A percentile compares a stretch with the other conserved stretches of the same genome.
These are phyloP conservation scores for Stagonosporopsis vannaccii DNA, from an alignment of 2,329 filamentous ascomycete genomes.

Conservation along the genomic window DNA sequence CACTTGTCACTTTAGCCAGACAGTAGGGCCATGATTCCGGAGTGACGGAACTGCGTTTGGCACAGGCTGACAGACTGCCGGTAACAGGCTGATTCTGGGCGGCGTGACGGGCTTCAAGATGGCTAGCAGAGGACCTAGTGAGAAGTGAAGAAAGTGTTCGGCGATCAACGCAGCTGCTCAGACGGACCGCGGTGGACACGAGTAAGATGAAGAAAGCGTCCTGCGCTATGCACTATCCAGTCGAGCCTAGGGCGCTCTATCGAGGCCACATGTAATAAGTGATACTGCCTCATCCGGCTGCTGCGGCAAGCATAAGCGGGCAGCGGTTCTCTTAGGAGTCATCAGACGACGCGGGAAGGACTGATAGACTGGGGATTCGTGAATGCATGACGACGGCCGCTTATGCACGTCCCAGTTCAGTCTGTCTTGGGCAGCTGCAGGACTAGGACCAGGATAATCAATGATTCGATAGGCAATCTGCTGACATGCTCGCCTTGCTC, in stretches of 20 bases:
- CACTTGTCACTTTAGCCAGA: conserved; percentile 31
- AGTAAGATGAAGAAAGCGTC: conserved; percentile 9
- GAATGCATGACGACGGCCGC: conserved; percentile 49
- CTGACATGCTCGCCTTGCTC: conserved; percentile 43
- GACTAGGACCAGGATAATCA: conserved; percentile 28
- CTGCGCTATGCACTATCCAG: conserved; percentile 6
- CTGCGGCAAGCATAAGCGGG: conserved; percentile 45
- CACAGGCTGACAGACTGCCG: conserved; percentile 13
- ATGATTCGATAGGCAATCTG: conserved; percentile 43
- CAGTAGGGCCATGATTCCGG: conserved; percentile 29
- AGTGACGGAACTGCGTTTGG: conserved; percentile 31
- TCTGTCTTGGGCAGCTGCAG: conserved; percentile 28
- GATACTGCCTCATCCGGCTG: conserved; percentile 44
- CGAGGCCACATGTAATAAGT: conserved; percentile 35
- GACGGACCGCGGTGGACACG: conserved; percentile 32
- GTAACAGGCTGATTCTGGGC: conserved; percentile 11
- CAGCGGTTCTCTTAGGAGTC: conserved; percentile 12
- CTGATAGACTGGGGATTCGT: conserved; percentile 21
- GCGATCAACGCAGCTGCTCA: conserved; percentile 32
- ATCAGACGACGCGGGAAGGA: conserved; percentile 20
- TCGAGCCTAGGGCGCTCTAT: conserved; percentile 22
- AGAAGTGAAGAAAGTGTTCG: conserved; percentile 32
- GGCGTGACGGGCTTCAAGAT: conserved; percentile 7
- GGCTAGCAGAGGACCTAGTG: conserved; percentile 24
- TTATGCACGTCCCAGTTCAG: conserved; percentile 40